These are phyloP conservation scores for Saksenaea oblongispora DNA, from an alignment of 371 early-diverging fungal genomes.

Conservation along the genomic window DNA sequence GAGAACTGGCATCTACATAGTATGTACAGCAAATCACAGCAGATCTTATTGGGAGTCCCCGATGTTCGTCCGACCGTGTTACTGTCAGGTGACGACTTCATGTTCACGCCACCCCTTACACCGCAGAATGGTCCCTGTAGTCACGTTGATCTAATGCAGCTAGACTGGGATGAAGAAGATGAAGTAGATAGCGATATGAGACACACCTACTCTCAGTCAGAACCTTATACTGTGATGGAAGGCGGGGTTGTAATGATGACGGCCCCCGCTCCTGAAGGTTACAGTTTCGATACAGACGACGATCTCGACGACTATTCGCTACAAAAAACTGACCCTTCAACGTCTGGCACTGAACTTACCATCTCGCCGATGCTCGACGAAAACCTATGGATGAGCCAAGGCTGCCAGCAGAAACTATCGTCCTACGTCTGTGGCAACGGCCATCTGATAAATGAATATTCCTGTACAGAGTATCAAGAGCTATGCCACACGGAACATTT, in stretches of 20 bases:
- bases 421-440: background rate
- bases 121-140: slow-evolving; percentile 14
- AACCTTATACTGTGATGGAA: slow-evolving; percentile 3
- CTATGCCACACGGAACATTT: background rate
- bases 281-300: background rate
- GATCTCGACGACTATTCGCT: background rate
- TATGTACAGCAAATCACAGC: slow-evolving; percentile 54
- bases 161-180: slow-evolving; percentile 16
- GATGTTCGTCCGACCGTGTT: slow-evolving; percentile 38
- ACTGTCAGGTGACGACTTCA: slow-evolving; percentile 46
- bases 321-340: background rate
- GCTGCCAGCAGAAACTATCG: background rate
- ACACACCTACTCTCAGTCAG: background rate
- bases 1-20: slow-evolving; percentile 47
- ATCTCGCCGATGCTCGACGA: slow-evolving; percentile 12
- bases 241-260: slow-evolving; percentile 23
- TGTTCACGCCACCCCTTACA: slow-evolving; percentile 47
- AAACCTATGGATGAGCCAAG: slow-evolving; percentile 13
- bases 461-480: background rate
- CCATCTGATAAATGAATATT: background rate
- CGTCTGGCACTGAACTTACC: background rate
- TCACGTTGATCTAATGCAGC: slow-evolving; percentile 7
- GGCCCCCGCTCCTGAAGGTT: slow-evolving; percentile 15
- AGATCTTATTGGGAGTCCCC: slow-evolving; percentile 40
- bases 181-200: slow-evolving; percentile 8